A percentile compares a stretch with the other conserved stretches of the same genome.
Conservation (phyloP, 106 monocot species). For the Dendrobium officinale region DNA sequence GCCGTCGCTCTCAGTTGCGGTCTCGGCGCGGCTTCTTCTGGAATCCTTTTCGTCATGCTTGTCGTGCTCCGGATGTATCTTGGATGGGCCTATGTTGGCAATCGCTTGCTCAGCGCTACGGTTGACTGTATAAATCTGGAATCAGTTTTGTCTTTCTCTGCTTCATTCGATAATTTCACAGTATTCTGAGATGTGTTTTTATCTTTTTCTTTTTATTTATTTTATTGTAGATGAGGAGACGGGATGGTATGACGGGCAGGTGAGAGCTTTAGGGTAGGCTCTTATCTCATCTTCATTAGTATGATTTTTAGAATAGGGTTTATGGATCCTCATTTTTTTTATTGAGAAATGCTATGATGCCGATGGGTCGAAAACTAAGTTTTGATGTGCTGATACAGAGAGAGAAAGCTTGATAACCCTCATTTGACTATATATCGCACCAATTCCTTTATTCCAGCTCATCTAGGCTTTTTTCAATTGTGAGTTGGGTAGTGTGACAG, state of each 20-base stretch:
- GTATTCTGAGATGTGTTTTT: background rate
- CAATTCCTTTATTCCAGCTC: too few relatives aligned
- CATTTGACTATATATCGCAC: too few relatives aligned
- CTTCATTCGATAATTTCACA: background rate
- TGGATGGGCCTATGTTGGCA: constrained; percentile 96
- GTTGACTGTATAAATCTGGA: constrained; percentile 60
- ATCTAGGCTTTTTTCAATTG: too few relatives aligned
- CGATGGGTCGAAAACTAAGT: too few relatives aligned
- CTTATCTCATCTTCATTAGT: too few relatives aligned
- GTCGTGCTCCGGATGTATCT: constrained; percentile 91
- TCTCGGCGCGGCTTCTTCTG: constrained; percentile 48
- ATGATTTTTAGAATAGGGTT: too few relatives aligned
- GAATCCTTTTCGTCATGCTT: constrained; percentile 68
- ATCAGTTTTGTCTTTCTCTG: background rate
- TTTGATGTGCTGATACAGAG: too few relatives aligned
- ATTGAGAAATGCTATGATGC: too few relatives aligned
- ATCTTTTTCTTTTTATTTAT: constrained; percentile 5
- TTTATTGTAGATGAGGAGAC: constrained; percentile 82
- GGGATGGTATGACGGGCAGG: constrained; percentile 99
- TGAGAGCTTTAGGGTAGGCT: constrained; percentile 16
- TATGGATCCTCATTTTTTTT: too few relatives aligned
- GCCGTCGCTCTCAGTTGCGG: constrained; percentile 34
- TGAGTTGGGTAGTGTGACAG: too few relatives aligned
- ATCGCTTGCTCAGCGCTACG: constrained; percentile 91
- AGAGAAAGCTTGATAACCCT: too few relatives aligned